These are phyloP conservation scores for Citrus unshiu DNA, from an alignment of 345 rosid species.

Conservation along the genomic window DNA sequence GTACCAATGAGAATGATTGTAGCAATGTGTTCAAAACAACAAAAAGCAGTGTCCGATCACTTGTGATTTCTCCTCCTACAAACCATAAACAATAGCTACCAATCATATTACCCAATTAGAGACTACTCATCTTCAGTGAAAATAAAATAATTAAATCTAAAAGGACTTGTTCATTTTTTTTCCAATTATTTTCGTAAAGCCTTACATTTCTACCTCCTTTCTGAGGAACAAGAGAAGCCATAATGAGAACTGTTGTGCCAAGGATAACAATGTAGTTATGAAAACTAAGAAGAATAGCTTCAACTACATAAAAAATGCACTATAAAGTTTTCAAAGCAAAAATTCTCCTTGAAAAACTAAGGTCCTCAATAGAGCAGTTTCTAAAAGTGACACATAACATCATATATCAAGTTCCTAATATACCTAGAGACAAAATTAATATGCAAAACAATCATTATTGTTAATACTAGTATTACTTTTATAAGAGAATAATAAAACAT, in stretches of 20 bases:
- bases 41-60: constrained; percentile 88
- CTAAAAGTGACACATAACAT: too few species aligned
- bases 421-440: not conserved
- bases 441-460: not conserved
- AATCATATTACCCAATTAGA: not conserved
- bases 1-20: constrained; percentile 81
- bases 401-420: not conserved
- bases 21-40: constrained; percentile 93
- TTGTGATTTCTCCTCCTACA: constrained; percentile 85
- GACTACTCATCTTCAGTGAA: not conserved
- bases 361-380: too few species aligned
- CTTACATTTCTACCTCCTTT: constrained; percentile 99
- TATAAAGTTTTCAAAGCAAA: not conserved
- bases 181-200: not conserved
- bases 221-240: constrained; percentile 90
- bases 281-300: constrained; percentile 79
- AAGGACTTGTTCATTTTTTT: not conserved
- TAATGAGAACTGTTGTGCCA: constrained; percentile 83
- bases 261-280: constrained; percentile 96
- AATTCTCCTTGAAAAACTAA: too few species aligned
- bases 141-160: not conserved
- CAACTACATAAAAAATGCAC: constrained; percentile 53
- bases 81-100: constrained; percentile 5
- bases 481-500: not conserved
- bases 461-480: not conserved